Percentiles rank a stretch among this genome's conserved stretches.
Evolutionary conservation across 2,329 filamentous ascomycete species (phyloP).

Genomic region (Nemania bipapillata): DNA sequence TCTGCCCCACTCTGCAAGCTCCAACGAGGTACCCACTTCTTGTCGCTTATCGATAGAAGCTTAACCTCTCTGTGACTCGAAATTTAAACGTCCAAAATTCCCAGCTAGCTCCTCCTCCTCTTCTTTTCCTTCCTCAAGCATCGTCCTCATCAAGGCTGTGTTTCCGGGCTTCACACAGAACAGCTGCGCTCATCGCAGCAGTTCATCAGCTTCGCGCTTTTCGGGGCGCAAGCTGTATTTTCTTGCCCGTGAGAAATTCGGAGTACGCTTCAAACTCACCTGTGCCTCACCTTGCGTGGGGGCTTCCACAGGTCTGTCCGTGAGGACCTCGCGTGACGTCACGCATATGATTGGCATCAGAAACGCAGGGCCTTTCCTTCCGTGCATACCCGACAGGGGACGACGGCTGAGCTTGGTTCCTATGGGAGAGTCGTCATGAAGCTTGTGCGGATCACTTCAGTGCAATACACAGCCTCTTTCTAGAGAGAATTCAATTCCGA

Average conservation of each 20-base stretch:
- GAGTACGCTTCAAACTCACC: conserved; percentile 84
- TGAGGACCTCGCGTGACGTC: conserved; percentile 84
- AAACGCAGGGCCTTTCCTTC: conserved; percentile 74
- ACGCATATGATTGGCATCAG: conserved; percentile 90
- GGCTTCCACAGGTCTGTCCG: conserved; percentile 72
- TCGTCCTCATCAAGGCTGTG: conserved; percentile 90
- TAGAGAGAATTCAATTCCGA: conserved; percentile 82
- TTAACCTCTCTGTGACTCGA: conserved; percentile 42
- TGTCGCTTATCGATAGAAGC: conserved; percentile 47
- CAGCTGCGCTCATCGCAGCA: conserved; percentile 54
- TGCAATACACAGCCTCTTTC: conserved; percentile 90
- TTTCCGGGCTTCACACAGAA: conserved; percentile 92
- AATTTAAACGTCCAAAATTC: conserved; percentile 30
- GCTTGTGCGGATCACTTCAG: conserved; percentile 90
- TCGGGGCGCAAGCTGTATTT: conserved; percentile 32
- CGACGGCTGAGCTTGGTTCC: conserved; percentile 60
- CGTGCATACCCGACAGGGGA: conserved; percentile 52
- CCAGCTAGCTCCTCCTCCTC: conserved; percentile 36
- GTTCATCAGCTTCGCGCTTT: conserved; percentile 49
- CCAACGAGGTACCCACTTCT: neutral
- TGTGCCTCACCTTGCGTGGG: conserved; percentile 58
- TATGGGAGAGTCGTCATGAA: conserved; percentile 95
- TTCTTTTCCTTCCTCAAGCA: conserved; percentile 67
- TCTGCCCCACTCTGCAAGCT: neutral
- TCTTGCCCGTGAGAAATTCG: conserved; percentile 95